These are phyloP conservation scores for Erysiphe pulchra DNA, from an alignment of 2,329 filamentous ascomycete species.

Conservation along the genomic window DNA sequence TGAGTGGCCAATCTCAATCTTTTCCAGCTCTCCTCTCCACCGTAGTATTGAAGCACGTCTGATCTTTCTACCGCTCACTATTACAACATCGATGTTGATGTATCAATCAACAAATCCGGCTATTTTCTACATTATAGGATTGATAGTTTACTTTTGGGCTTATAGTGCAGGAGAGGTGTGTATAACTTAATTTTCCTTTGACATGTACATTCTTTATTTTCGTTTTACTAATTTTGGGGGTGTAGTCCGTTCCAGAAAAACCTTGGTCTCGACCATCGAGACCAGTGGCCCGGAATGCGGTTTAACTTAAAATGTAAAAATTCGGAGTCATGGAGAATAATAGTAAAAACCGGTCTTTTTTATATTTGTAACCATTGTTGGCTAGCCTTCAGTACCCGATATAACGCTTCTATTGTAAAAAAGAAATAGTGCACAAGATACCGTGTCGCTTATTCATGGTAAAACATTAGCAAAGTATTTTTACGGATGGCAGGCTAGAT, in stretches of 20 bases:
- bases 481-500: too few species aligned
- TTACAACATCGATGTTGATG: slow-evolving; percentile 47
- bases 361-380: too few species aligned
- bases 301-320: neutral
- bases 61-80: slow-evolving; percentile 54
- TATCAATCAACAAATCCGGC: slow-evolving; percentile 88
- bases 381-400: too few species aligned
- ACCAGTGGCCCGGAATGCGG: slow-evolving; percentile 7
- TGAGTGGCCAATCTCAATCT: slow-evolving; percentile 65
- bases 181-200: slow-evolving; percentile 4
- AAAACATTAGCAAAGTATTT: too few species aligned
- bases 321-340: too few species aligned
- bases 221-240: slow-evolving; percentile 2
- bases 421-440: too few species aligned
- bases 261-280: slow-evolving; percentile 12
- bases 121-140: slow-evolving; percentile 70
- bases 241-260: slow-evolving; percentile 8
- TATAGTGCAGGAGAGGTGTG: slow-evolving; percentile 91
- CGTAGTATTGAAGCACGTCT: slow-evolving; percentile 71
- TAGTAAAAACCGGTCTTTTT: too few species aligned
- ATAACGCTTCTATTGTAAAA: too few species aligned
- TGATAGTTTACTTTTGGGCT: slow-evolving; percentile 83
- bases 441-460: too few species aligned
- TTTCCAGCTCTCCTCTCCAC: slow-evolving; percentile 59
- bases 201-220: neutral